phyloP scores from a whole-genome alignment of 108 stramenopile species.

The Seminavis robusta region DNA sequence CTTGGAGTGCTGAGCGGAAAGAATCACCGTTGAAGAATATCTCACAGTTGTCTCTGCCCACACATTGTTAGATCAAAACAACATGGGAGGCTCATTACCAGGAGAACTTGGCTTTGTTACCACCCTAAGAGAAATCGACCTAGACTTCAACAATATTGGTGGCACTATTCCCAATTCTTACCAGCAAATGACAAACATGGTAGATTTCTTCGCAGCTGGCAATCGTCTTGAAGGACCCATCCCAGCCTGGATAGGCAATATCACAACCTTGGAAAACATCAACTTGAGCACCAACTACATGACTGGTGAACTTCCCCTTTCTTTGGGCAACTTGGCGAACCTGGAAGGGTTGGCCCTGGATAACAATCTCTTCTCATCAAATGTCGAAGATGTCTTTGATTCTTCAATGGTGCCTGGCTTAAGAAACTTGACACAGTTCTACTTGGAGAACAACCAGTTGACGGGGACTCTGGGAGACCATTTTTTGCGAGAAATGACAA shows the following conservation, averaged over 20 bases:
- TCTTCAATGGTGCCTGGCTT: slow-evolving; percentile 1
- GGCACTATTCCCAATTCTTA: no score
- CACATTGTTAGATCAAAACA: no score
- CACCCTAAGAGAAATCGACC: no score
- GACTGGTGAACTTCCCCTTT: slow-evolving; percentile 19
- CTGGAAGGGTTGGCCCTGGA: slow-evolving; percentile 25
- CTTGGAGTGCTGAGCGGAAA: no score
- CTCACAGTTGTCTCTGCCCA: no score
- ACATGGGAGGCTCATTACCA: no score
- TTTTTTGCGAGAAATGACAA: slow-evolving; percentile 1
- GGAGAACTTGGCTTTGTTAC: no score
- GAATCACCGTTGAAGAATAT: no score
- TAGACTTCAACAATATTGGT: no score
- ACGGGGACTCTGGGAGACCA: slow-evolving; percentile 9
- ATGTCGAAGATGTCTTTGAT: slow-evolving; percentile 7
- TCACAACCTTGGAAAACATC: neutral
- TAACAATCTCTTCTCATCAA: slow-evolving; percentile 29
- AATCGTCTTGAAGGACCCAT: slow-evolving; percentile 30
- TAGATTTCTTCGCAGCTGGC: neutral
- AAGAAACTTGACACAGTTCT: slow-evolving; percentile 25
- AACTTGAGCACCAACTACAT: slow-evolving; percentile 33
- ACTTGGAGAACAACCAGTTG: slow-evolving; percentile 32
- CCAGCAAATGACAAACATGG: slow-evolving; percentile 23
- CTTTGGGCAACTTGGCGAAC: neutral
- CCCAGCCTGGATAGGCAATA: slow-evolving; percentile 5